A percentile compares a stretch with the other conserved stretches of the same genome.
These are phyloP conservation scores for Helotiales sp. DNA, from an alignment of 2,329 filamentous ascomycete genomes.

Conservation along the genomic window DNA sequence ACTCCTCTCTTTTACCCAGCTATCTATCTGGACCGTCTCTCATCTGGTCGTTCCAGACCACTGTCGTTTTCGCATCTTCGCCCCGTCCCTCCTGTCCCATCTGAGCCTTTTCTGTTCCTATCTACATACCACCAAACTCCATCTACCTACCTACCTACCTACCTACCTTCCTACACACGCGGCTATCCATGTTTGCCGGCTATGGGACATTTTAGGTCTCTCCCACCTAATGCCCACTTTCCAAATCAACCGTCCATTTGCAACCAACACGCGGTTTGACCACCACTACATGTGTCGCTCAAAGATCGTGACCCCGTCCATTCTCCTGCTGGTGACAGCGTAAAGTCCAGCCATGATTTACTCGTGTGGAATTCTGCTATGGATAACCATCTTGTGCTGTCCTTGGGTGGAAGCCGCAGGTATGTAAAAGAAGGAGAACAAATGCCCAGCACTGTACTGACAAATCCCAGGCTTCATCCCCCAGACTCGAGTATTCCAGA, in stretches of 20 bases:
- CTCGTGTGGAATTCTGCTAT: conserved; percentile 20
- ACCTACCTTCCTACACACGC: background rate
- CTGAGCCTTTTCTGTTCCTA: background rate
- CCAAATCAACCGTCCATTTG: conserved; percentile 16
- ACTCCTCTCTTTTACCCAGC: conserved; percentile 27
- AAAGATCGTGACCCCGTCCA: conserved; percentile 15
- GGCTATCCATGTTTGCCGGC: background rate
- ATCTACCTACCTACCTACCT: background rate
- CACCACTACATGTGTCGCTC: conserved; percentile 21
- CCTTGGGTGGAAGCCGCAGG: conserved; percentile 21
- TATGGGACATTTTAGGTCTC: conserved; percentile 18
- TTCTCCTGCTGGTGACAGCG: conserved; percentile 15
- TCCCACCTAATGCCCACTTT: conserved; percentile 14
- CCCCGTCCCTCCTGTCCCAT: background rate
- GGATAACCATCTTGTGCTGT: conserved; percentile 24
- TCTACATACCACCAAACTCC: background rate
- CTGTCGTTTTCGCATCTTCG: conserved; percentile 25
- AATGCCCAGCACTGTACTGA: background rate
- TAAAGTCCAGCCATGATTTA: conserved; percentile 29
- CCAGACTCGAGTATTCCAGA: background rate
- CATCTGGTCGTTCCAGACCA: conserved; percentile 13
- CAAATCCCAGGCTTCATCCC: background rate
- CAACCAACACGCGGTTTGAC: conserved; percentile 18
- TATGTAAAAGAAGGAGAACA: background rate
- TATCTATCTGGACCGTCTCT: background rate